These are phyloP conservation scores for Cladorrhinum sp. DNA, from an alignment of 2,329 filamentous ascomycete species.

Conservation along the genomic window DNA sequence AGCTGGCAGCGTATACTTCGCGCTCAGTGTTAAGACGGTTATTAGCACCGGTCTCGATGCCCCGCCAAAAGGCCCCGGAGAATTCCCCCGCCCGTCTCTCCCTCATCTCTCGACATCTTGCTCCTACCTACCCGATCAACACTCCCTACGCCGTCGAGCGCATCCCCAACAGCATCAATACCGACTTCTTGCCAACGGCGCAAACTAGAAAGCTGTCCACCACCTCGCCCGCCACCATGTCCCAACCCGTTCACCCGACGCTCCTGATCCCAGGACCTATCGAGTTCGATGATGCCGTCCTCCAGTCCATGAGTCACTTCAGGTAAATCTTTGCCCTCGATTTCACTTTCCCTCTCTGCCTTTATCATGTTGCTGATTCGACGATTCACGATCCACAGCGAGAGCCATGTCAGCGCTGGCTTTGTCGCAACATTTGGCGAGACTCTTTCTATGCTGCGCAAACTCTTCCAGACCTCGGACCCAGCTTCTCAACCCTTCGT, in stretches of 20 bases:
- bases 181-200: conserved; percentile 28
- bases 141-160: conserved; percentile 33
- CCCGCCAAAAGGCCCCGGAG: conserved; percentile 29
- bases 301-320: conserved; percentile 92
- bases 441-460: conserved; percentile 79
- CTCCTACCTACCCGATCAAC: conserved; percentile 31
- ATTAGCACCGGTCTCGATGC: conserved; percentile 27
- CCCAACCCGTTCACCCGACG: conserved; percentile 61
- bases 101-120: conserved; percentile 38
- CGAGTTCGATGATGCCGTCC: conserved; percentile 96
- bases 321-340: conserved; percentile 61
- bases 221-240: conserved; percentile 46
- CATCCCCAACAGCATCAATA: conserved; percentile 31
- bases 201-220: conserved; percentile 31
- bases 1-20: conserved; percentile 16
- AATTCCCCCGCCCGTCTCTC: conserved; percentile 33
- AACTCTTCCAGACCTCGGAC: conserved; percentile 89
- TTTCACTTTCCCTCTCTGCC: background rate
- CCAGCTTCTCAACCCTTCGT: conserved; percentile 84
- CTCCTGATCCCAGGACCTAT: conserved; percentile 96
- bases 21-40: conserved; percentile 27
- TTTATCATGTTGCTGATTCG: background rate
- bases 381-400: conserved; percentile 49
- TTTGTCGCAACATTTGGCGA: conserved; percentile 93
- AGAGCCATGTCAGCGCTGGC: conserved; percentile 86